These are phyloP conservation scores for Plasmodium malariae DNA, from an alignment of 169 alveolate genomes.

Conservation along the genomic window DNA sequence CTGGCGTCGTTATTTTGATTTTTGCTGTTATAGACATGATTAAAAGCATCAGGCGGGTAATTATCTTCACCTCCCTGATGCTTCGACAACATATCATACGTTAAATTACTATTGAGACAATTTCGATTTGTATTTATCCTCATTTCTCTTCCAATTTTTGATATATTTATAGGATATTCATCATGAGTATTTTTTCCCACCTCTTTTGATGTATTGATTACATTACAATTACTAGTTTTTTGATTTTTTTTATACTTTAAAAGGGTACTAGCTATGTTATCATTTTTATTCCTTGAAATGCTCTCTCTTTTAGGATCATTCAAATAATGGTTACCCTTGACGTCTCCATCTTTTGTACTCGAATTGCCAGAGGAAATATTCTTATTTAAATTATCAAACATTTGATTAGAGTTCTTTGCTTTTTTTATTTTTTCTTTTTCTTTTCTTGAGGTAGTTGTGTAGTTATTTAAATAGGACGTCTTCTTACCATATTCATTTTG, in stretches of 20 bases:
- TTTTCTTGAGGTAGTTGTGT: not conserved
- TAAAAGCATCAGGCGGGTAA: not conserved
- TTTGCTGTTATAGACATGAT: no score
- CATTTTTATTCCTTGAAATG: not conserved
- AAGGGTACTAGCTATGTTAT: not conserved
- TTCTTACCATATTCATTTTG: not conserved
- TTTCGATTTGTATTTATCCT: no score
- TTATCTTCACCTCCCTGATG: no score
- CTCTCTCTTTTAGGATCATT: not conserved
- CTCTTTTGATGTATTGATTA: not conserved
- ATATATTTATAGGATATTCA: not conserved
- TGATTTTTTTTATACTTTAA: not conserved
- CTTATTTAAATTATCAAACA: not conserved
- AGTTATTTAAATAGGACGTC: conserved; percentile 1
- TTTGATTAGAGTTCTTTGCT: not conserved
- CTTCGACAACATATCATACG: no score
- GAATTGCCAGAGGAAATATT: not conserved
- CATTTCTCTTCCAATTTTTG: not conserved
- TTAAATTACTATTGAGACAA: not conserved
- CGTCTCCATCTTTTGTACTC: not conserved
- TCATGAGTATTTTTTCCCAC: not conserved
- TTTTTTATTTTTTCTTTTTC: not conserved
- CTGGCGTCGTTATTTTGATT: no score
- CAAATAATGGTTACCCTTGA: not conserved
- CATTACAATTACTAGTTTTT: not conserved